phyloP scores from a whole-genome alignment of 805 yeast species.

The Ogataea ramenticola region DNA sequence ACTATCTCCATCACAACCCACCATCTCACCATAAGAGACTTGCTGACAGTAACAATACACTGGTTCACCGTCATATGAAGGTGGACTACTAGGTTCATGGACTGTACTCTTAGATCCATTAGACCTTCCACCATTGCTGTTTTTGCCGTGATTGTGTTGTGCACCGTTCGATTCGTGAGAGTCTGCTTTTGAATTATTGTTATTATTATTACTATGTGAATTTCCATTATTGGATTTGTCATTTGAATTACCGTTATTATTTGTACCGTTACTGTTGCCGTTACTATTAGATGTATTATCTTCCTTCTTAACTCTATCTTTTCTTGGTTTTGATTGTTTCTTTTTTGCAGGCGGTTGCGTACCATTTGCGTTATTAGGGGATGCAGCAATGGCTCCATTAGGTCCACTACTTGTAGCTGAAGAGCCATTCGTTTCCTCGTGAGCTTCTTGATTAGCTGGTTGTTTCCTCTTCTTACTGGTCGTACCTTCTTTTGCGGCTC shows the following conservation, averaged over 20 bases:
- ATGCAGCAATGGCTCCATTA: too few species aligned
- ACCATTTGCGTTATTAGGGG: neutral
- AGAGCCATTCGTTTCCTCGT: neutral
- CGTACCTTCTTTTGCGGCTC: neutral
- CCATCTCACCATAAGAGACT: conserved; percentile 98
- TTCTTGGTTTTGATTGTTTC: neutral
- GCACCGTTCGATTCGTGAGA: neutral
- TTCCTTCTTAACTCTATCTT: neutral
- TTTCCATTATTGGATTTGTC: neutral
- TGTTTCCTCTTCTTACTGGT: neutral
- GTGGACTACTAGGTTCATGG: neutral
- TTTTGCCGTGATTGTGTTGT: neutral
- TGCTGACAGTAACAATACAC: conserved; percentile 95
- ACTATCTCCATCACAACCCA: conserved; percentile 93
- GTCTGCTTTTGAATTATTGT: neutral
- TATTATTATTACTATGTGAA: neutral
- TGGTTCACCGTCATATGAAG: conserved; percentile 43
- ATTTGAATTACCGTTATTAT: too few species aligned
- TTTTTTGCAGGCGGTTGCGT: neutral
- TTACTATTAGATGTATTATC: neutral
- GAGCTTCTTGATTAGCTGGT: neutral
- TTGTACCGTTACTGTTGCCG: neutral
- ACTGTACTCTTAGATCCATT: neutral
- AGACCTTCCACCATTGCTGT: neutral
- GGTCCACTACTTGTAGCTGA: neutral